Percentiles rank a stretch among this genome's conserved stretches.
phyloP scores from a whole-genome alignment of 1,139 yeast genomes.

The Kodamaea arcana region DNA sequence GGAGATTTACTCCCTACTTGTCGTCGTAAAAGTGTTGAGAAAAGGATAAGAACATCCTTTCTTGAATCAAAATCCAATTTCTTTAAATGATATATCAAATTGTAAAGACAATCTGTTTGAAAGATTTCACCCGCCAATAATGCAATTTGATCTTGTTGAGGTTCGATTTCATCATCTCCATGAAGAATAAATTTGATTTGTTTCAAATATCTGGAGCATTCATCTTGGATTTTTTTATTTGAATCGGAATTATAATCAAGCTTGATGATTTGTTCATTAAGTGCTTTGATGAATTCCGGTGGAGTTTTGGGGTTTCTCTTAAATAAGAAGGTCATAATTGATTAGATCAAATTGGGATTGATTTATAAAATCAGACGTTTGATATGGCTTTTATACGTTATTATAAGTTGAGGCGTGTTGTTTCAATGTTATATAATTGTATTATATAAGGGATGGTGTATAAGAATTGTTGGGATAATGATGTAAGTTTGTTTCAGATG shows the following conservation, averaged over 20 bases:
- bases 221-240: conserved; percentile 67
- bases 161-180: conserved; percentile 69
- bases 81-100: conserved; percentile 53
- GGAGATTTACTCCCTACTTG: conserved; percentile 76
- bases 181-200: conserved; percentile 67
- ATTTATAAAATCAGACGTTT: too few relatives aligned
- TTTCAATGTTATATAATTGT: too few relatives aligned
- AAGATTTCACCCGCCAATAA: conserved; percentile 72
- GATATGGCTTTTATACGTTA: too few relatives aligned
- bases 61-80: conserved; percentile 84
- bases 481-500: too few relatives aligned
- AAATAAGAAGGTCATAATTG: conserved; percentile 93
- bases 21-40: conserved; percentile 74
- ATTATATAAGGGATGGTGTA: too few relatives aligned
- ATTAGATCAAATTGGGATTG: too few relatives aligned
- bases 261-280: conserved; percentile 69
- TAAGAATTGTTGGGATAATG: too few relatives aligned
- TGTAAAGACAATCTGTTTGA: conserved; percentile 63
- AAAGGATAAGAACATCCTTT: conserved; percentile 73
- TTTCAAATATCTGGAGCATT: conserved; percentile 61
- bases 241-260: conserved; percentile 54
- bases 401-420: too few relatives aligned
- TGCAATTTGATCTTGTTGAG: conserved; percentile 75
- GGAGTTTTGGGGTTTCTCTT: conserved; percentile 92
- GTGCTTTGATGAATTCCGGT: conserved; percentile 69